Base-by-base conservation (phyloP, 2,329 filamentous ascomycete species). In the Paecilomyces sp. region DNA sequence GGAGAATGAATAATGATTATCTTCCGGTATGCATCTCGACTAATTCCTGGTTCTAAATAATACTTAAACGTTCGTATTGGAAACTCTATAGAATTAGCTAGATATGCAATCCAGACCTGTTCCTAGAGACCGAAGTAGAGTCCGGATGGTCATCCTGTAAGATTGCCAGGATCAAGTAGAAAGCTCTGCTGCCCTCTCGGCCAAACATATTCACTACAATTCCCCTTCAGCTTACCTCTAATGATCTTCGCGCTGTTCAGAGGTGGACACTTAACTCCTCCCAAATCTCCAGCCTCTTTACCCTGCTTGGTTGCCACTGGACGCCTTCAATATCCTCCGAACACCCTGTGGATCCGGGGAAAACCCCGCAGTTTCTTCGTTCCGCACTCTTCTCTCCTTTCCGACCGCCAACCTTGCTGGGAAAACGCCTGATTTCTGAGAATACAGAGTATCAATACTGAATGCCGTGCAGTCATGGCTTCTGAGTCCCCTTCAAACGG, bases 401-500 rank as follows among this genome's bases (percentile, higher is more conserved):
- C 51, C 24, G 24, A 57, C 55, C 51, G 28, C 34, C 58, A 61
- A 57, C 51, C 24, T 30, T 59, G 34, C 53, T 50, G 56, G 41
- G 47, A 51, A 59, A 31, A 41, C 33, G 18, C 33, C 57, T 33
- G 41, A 18, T 47, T n/a, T n/a, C 36, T 18, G 6, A 9, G 41
- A 47, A 18, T 47, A 47, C n/a, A 22, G n/a, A 22, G n/a, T 18
- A 47, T 47, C 41, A 18, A 47, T 47, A 47, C n/a, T 47, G 41
- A 47, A 15, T 8, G 41, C n/a, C 22, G 60, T 12, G 7, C 24
- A 3, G 50, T 33, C 13, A 76, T 75, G 74, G 64, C 67, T 62
- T 74, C 73, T 41, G 73, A 72, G 60, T 68, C 72, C 51, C 68
- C 69, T 34, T 34, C 70, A 12, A 70, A 73, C 51, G 66, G 57